Conservation (phyloP, 75 land plant species). For the Pinus albicaulis region DNA sequence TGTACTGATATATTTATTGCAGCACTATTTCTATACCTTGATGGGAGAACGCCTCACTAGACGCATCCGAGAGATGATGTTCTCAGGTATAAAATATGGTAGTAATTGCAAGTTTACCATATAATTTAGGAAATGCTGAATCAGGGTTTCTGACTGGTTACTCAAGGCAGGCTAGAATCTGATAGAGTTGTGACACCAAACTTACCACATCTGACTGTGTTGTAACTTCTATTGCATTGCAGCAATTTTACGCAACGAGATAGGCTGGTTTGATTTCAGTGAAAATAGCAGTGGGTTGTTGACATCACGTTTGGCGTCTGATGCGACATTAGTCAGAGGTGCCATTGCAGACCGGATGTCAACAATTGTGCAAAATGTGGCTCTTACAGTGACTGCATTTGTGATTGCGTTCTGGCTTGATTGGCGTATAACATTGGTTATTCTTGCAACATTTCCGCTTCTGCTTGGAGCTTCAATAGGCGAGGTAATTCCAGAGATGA, state of each 20-base stretch:
- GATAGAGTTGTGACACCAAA: background rate
- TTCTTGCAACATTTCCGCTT: conserved; percentile 45
- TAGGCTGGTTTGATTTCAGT: conserved; percentile 44
- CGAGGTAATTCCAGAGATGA: conserved; percentile 28
- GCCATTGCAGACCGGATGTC: conserved; percentile 44
- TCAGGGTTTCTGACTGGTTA: background rate
- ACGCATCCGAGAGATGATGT: conserved; percentile 67
- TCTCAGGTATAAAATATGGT: conserved; percentile 42
- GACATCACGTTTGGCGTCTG: conserved; percentile 33
- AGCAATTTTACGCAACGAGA: conserved; percentile 44
- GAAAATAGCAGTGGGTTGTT: conserved; percentile 32
- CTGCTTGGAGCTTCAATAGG: conserved; percentile 39
- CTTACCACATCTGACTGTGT: background rate
- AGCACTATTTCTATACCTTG: conserved; percentile 71
- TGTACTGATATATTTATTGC: conserved; percentile 58
- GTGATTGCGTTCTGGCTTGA: conserved; percentile 32
- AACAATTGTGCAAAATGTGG: conserved; percentile 34
- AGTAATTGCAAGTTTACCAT: background rate
- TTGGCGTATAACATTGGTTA: conserved; percentile 43
- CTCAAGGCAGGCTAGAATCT: background rate
- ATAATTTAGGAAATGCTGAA: background rate
- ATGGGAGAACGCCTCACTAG: conserved; percentile 75
- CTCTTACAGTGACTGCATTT: conserved; percentile 39
- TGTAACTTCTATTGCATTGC: conserved; percentile 11
- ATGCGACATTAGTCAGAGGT: conserved; percentile 35